These are phyloP conservation scores for Tetrahymena malaccensis DNA, from an alignment of 73 alveolate species.

Conservation along the genomic window DNA sequence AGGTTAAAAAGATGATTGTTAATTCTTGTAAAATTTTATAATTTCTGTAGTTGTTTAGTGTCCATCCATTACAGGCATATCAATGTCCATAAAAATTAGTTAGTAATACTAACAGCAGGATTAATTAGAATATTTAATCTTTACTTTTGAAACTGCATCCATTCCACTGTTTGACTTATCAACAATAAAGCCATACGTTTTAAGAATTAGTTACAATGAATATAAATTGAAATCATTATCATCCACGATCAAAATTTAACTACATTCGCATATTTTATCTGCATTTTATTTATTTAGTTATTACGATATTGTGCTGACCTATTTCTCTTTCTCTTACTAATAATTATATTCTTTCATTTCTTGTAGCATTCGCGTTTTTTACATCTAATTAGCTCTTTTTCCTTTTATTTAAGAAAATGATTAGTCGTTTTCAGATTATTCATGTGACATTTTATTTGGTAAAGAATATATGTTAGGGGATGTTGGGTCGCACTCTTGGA, in stretches of 20 bases:
- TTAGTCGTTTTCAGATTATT: not conserved
- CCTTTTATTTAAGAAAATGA: not conserved
- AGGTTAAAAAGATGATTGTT: not conserved
- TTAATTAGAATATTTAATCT: not conserved
- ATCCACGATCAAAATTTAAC: not conserved
- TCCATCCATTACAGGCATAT: not conserved
- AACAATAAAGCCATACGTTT: not conserved
- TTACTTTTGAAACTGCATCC: not conserved
- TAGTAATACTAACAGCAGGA: not conserved
- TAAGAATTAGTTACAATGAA: not conserved
- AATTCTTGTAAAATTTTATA: not conserved
- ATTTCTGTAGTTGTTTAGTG: not conserved
- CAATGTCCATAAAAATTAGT: not conserved
- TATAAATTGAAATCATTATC: slow-evolving; percentile 1
- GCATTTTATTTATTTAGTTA: not conserved
- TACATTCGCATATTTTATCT: not conserved
- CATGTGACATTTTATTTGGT: not conserved
- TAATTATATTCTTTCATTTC: not conserved
- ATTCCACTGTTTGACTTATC: not conserved
- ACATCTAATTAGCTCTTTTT: too few relatives aligned
- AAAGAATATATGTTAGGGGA: too few relatives aligned
- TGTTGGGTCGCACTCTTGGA: not conserved
- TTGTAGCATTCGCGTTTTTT: not conserved
- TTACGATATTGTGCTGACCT: too few relatives aligned
- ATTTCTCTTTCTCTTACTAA: not conserved